Evolutionary conservation across 2,329 filamentous ascomycete species (phyloP), one percentile per base, ranked within the genome.

Genomic region (Beauveria caledonica): DNA sequence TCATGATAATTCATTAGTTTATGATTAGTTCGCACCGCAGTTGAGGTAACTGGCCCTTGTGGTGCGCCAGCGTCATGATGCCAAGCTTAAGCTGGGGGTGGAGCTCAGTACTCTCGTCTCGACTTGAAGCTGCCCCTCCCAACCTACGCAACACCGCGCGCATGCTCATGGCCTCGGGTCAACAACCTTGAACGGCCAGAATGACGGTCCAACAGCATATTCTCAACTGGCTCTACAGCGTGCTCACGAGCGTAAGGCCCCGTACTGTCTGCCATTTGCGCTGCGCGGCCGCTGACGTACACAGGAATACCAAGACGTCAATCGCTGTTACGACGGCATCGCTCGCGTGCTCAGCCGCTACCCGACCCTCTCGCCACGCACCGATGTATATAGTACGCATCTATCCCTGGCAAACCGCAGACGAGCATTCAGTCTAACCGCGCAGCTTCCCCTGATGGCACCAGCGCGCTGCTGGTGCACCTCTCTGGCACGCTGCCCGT

Each of bases 171-270:
- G 56, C 46, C 33, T n/a, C n/a, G 39, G 33, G 21, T 25, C 46
- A 42, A 59, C n/a, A 25, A 59, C 36, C 36, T 23, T 45, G 21
- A 51, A 36, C 39, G 49, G 27, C 25, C 17, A 77, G 70, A 62
- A 85, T 85, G 80, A 85, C 86, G 68, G 89, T 96, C 71, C 88
- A 90, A 68, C 92, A 96, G 74, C 89, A 92, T 76, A 88, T 95
- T 63, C 81, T 97, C 69, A 92, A 92, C 76, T 97, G 93, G 93
- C 86, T 97, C 6, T 96, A 96, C 76, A 94, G 90, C 75, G 87
- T 96, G 60, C 77, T 97, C 62, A 90, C 88, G 46, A 90, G 86
- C 68, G 89, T 91, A 76, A 53, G 78, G 23, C 36, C 3, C 36
- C 7, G 2, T 4, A 5, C 13, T 19, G 7, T 17, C n/a, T n/a